Evolutionary conservation across 2,329 filamentous ascomycete genomes (phyloP), one percentile per base, ranked within the genome.

Genomic region (Thelonectria discophora): DNA sequence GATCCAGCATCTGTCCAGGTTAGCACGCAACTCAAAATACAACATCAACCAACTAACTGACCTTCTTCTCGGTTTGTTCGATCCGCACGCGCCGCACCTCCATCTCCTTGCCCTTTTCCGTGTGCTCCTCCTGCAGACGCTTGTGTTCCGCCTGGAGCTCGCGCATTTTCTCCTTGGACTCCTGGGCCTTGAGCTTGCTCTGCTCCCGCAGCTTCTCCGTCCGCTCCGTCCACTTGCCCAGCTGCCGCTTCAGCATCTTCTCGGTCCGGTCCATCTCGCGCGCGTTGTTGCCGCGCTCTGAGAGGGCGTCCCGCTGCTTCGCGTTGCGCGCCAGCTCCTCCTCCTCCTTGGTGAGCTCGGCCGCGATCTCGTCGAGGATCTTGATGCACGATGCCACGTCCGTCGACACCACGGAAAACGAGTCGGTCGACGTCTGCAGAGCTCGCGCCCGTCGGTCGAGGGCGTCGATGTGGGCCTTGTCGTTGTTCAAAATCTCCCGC

Each of bases 61-160:
- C 93, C 91, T 98, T 98, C 82, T 98, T 98, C 85, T 98, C 94
- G 9, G 93, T 97, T 81, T 97, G 93, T 79, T 99, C 95, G 66
- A 99, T 98, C 63, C 94, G 84, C n/a, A 97, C 92, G 69, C 92
- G 88, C 71, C 94, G 85, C 74, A 91, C 88, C 81, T 99, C 95
- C 80, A 98, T 96, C 73, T 98, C 94, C 60, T 92, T 90, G 34
- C 90, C 90, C 79, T 97, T 96, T 56, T 95, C 92, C 1, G 86
- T 86, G 65, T 94, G 85, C 82, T 99, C 94, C 73, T 94, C 91
- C 1, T 90, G 91, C 63, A 98, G 81, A 74, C 88, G 88, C 72
- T 88, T 88, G 77, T 99, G 94, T 48, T 93, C 86, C 4, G 85
- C 87, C 57, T 92, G 85, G 58, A 99, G 82, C 77, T 95, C 91